phyloP scores from a whole-genome alignment of 2,329 filamentous ascomycete species.

The Tolypocladium endophyticum region DNA sequence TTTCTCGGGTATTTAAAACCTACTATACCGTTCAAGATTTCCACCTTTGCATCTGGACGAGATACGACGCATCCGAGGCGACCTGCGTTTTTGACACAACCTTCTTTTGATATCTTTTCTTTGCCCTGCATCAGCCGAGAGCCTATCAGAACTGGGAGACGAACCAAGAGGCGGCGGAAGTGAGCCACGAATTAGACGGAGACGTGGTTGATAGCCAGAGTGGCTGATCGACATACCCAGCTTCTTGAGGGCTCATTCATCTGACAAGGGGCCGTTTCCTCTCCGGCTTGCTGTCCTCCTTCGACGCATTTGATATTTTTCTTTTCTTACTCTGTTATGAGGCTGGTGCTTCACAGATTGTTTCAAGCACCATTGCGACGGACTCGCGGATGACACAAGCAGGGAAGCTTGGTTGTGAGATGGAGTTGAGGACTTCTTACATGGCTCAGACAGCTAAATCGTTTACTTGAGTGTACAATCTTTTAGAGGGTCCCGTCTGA shows the following conservation, averaged over 20 bases:
- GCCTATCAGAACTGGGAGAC: not conserved
- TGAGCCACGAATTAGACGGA: not conserved
- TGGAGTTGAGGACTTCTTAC: not conserved
- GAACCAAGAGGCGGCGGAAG: not conserved
- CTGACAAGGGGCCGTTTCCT: constrained; percentile 18
- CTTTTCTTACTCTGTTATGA: not conserved
- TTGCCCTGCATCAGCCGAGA: not conserved
- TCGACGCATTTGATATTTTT: constrained; percentile 1
- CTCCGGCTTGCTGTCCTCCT: constrained; percentile 10
- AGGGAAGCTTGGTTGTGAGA: not conserved
- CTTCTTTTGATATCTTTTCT: not conserved
- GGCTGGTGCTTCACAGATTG: not conserved
- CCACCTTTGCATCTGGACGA: constrained; percentile 13
- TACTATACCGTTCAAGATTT: constrained; percentile 7
- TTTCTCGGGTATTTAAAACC: not conserved
- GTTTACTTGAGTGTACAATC: not conserved
- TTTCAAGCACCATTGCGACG: not conserved
- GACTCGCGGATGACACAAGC: not conserved
- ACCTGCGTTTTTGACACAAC: constrained; percentile 6
- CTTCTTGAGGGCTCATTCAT: constrained; percentile 25
- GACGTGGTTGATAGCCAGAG: constrained; percentile 8
- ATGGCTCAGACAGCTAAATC: not conserved
- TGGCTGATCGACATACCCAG: constrained; percentile 29
- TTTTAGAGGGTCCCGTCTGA: not conserved
- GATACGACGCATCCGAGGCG: constrained; percentile 13